These are phyloP conservation scores for Glycine soja DNA, from an alignment of 306 rosid genomes.

Conservation along the genomic window DNA sequence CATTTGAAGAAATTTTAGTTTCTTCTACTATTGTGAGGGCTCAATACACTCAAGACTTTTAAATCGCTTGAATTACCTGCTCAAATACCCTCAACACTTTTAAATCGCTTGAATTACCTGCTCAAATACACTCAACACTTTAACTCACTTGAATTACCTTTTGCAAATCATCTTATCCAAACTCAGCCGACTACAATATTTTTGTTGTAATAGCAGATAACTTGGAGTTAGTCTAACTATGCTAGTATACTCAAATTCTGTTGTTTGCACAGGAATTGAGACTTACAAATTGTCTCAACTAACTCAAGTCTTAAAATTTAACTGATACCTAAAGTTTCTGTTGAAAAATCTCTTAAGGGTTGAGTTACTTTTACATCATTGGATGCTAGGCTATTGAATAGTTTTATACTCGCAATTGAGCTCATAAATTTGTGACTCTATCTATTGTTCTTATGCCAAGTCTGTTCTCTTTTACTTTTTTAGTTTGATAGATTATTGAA, in stretches of 20 bases:
- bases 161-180: background rate
- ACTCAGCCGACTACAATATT: background rate
- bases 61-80: too few species aligned
- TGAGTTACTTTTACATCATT: conserved; percentile 16
- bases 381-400: conserved; percentile 8
- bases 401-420: background rate
- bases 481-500: conserved; percentile 6
- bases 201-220: background rate
- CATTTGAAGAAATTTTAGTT: background rate
- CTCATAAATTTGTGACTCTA: background rate
- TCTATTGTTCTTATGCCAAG: conserved; percentile 2
- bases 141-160: background rate
- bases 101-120: background rate
- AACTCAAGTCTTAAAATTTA: background rate
- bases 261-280: conserved; percentile 2
- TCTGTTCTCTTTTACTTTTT: background rate
- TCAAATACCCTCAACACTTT: too few species aligned
- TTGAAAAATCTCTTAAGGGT: background rate
- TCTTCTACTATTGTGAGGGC: background rate
- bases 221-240: background rate
- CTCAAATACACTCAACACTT: background rate
- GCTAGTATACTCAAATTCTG: background rate
- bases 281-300: conserved; percentile 3
- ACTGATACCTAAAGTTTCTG: background rate
- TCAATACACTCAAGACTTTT: background rate